Evolutionary conservation across 805 yeast genomes (phyloP).

Genomic region (Isabelozyma pseudorhagii): DNA sequence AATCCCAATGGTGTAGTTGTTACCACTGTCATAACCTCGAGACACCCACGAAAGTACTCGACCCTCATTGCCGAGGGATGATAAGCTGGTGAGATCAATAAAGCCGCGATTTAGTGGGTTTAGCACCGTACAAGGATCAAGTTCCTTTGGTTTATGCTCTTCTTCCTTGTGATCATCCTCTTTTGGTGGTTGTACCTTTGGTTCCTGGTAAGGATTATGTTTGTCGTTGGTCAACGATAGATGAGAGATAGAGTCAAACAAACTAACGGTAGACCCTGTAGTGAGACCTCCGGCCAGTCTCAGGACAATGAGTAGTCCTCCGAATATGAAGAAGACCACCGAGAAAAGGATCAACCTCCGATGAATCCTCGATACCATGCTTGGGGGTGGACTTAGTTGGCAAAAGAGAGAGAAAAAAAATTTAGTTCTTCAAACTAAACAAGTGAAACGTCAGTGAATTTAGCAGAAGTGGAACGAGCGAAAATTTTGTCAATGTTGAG

Average conservation of each 20-base stretch:
- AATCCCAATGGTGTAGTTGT: conserved; percentile 60
- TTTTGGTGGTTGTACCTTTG: background rate
- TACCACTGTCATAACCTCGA: conserved; percentile 64
- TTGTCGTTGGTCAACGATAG: background rate
- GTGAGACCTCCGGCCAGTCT: background rate
- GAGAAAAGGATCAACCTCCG: conserved; percentile 7
- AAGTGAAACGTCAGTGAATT: background rate
- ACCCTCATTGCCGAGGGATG: conserved; percentile 47
- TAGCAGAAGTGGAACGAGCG: background rate
- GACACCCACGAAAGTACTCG: conserved; percentile 57
- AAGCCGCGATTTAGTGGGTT: conserved; percentile 44
- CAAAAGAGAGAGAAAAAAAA: background rate
- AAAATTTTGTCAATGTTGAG: background rate
- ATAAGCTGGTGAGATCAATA: conserved; percentile 50
- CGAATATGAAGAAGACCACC: conserved; percentile 1
- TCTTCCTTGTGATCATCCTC: conserved; percentile 1
- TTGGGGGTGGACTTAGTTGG: too few species aligned
- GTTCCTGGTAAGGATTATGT: background rate
- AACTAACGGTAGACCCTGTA: conserved; percentile 1
- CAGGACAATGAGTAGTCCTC: background rate
- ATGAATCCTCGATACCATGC: conserved; percentile 7
- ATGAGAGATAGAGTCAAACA: conserved; percentile 7
- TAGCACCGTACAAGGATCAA: conserved; percentile 37
- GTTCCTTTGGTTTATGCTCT: conserved; percentile 5
- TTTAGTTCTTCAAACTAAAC: background rate